Evolutionary conservation across 352 stramenopile genomes (phyloP).

Genomic region (Phytophthora tubulina): DNA sequence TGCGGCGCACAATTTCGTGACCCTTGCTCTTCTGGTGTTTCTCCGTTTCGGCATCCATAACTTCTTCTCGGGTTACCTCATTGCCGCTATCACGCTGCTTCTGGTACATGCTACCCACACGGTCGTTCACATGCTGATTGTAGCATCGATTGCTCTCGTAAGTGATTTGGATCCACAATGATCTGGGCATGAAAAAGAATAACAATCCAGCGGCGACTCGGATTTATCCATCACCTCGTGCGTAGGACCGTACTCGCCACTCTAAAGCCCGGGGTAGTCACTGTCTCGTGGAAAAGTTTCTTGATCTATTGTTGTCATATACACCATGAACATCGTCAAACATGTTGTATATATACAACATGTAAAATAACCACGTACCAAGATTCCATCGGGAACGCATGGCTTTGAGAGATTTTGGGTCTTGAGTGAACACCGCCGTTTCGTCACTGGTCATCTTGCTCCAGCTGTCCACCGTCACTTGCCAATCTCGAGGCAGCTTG

Average conservation of each 20-base stretch:
- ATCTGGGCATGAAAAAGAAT: conserved; percentile 19
- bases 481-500: background rate
- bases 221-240: background rate
- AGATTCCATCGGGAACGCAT: conserved; percentile 15
- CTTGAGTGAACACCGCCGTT: conserved; percentile 9
- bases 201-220: conserved; percentile 18
- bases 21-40: conserved; percentile 21
- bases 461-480: conserved; percentile 1
- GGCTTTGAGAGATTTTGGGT: conserved; percentile 1
- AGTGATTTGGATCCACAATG: conserved; percentile 13
- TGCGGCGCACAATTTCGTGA: conserved; percentile 17
- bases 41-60: conserved; percentile 14
- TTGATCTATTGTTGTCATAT: background rate
- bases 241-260: background rate
- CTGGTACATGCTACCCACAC: background rate
- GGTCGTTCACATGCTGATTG: conserved; percentile 20
- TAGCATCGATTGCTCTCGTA: conserved; percentile 26
- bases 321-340: conserved; percentile 6
- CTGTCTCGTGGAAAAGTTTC: background rate
- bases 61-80: background rate
- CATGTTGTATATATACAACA: conserved; percentile 21
- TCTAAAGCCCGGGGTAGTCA: background rate
- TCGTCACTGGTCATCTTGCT: conserved; percentile 4
- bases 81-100: conserved; percentile 1
- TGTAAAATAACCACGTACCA: conserved; percentile 8